These are phyloP conservation scores for Litsea cubeba DNA, from an alignment of 164 flowering plant species.

Conservation along the genomic window DNA sequence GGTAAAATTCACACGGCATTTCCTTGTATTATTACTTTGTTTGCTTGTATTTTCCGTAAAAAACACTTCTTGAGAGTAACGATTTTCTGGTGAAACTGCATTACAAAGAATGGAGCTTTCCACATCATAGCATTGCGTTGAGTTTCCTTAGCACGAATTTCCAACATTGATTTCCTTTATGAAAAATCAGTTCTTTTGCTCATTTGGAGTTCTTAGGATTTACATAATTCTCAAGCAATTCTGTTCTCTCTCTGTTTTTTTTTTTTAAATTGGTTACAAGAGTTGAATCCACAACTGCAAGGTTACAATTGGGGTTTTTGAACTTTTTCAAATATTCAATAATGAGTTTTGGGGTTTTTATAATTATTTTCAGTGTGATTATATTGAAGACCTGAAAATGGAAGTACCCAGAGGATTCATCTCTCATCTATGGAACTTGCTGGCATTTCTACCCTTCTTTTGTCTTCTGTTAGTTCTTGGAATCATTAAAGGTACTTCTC, in stretches of 20 bases:
- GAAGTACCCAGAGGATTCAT: slow-evolving; percentile 11
- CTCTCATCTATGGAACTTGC: slow-evolving; percentile 11
- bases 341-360: background rate
- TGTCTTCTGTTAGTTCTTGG: slow-evolving; percentile 21
- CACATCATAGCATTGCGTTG: background rate
- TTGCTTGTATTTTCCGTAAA: background rate
- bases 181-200: background rate
- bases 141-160: background rate
- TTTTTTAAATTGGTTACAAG: too few relatives aligned
- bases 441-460: slow-evolving; percentile 16
- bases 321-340: background rate
- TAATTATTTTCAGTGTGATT: background rate
- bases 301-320: background rate
- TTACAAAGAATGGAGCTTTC: background rate
- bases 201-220: background rate
- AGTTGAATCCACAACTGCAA: background rate
- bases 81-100: background rate
- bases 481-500: slow-evolving; percentile 13
- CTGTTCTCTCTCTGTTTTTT: background rate
- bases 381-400: slow-evolving; percentile 5
- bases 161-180: too few relatives aligned
- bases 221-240: background rate
- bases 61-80: background rate
- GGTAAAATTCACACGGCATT: background rate
- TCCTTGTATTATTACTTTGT: background rate